A percentile compares a stretch with the other conserved stretches of the same genome.
Conservation (phyloP, 345 rosid genomes). For the Corchorus olitorius region DNA sequence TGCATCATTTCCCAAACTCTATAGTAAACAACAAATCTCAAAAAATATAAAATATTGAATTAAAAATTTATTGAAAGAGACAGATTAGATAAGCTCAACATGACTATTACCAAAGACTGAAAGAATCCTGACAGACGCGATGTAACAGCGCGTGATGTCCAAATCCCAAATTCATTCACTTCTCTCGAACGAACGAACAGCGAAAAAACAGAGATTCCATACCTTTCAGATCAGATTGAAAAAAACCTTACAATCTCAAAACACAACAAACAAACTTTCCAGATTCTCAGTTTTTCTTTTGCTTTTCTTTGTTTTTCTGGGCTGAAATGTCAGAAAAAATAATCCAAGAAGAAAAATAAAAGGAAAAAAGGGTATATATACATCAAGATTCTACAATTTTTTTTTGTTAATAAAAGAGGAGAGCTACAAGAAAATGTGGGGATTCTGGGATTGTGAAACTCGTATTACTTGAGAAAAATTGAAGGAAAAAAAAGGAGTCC, state of each 20-base stretch:
- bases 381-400: constrained; percentile 5
- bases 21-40: constrained; percentile 26
- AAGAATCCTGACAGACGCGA: background rate
- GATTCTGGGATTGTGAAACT: background rate
- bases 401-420: constrained; percentile 7
- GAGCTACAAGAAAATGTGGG: background rate
- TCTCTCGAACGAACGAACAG: background rate
- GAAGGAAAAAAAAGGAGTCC: background rate
- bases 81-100: constrained; percentile 31
- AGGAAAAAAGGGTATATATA: background rate
- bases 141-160: background rate
- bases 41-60: background rate
- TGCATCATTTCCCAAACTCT: constrained; percentile 33
- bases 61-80: constrained; percentile 15
- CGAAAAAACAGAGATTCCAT: constrained; percentile 30
- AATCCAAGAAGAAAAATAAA: background rate
- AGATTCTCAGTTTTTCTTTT: background rate
- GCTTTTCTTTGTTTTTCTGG: background rate
- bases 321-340: background rate
- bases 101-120: background rate
- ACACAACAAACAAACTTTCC: constrained; percentile 24
- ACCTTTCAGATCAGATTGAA: constrained; percentile 21
- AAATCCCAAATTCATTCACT: background rate
- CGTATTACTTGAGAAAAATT: background rate
- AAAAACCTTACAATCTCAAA: constrained; percentile 2